Conservation (phyloP, 495 filamentous ascomycete species). For the Penicillium riverlandense region DNA sequence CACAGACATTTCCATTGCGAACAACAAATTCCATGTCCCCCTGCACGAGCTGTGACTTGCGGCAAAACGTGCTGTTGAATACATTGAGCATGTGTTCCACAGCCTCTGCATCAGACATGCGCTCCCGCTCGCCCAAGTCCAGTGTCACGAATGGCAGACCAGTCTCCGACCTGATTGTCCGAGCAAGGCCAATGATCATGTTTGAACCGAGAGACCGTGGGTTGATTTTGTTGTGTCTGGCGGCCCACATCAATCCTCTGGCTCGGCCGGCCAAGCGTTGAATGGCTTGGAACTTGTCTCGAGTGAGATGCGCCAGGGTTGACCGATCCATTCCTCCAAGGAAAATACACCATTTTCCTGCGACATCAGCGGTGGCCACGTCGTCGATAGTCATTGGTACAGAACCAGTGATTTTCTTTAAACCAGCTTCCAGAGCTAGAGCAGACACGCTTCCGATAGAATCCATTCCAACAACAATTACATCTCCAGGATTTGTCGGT, state of each 20-base stretch:
- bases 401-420: constrained; percentile 9
- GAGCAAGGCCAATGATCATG: constrained; percentile 22
- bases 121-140: constrained; percentile 17
- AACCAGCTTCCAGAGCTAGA: constrained; percentile 5
- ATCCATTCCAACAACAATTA: constrained; percentile 13
- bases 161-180: constrained; percentile 26
- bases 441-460: constrained; percentile 6
- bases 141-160: constrained; percentile 21
- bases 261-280: constrained; percentile 15
- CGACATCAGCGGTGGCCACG: constrained; percentile 7
- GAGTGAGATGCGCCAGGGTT: constrained; percentile 14
- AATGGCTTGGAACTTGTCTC: constrained; percentile 15
- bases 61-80: constrained; percentile 18
- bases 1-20: constrained; percentile 17
- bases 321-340: constrained; percentile 17
- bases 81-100: constrained; percentile 17
- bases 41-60: constrained; percentile 8
- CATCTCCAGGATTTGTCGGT: constrained; percentile 11
- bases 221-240: constrained; percentile 10
- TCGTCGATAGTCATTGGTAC: not conserved
- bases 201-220: constrained; percentile 13
- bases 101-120: constrained; percentile 5
- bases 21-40: constrained; percentile 24
- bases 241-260: constrained; percentile 23
- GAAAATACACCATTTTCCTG: constrained; percentile 28